Evolutionary conservation across 2,329 filamentous ascomycete species (phyloP), one percentile per base, ranked within the genome.

Genomic region (Neofusicoccum kwambonambiense): DNA sequence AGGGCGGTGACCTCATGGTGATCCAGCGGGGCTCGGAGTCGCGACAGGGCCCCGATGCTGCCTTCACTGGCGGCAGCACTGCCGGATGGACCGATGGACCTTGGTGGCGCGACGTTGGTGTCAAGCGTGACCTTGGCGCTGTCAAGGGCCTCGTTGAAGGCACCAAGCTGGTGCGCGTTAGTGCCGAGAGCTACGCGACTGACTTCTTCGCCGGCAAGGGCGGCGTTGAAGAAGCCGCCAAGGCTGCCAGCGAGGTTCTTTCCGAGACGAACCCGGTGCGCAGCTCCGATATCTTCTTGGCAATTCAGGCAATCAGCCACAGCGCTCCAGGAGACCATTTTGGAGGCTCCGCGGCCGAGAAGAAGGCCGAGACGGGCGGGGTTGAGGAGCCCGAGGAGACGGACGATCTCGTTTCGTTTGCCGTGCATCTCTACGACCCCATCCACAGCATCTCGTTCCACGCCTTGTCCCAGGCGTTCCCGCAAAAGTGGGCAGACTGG

Each of bases 1-100:
- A 99, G 79, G 95, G 95, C 69, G 95, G 95, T 64, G 95, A 98
- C 73, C 84, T 99, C 17, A 85, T 98, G 62, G 95, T 99, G 64
- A 88, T 98, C 67, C 95, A 99, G 79, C 91, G 93, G 42, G 95
- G 95, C 19, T 90, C 92, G 67, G 95, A 98, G 78, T 91, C 89
- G 56, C 88, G 88, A 51, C 86, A 89, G 49, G 84, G 85, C 47
- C 87, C 87, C 1, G 83, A 90, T 54, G 83, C 82, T 65, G 84
- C 84, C 44, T 85, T 84, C 71, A 79, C 79, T 45, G 77, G 84
- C 31, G 63, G 63, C 13, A 61, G 54, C 39, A 79, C 80, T 34
- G 83, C 85, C 42, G 90, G 90, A 67, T 99, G 95, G 93, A 90
- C 88, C 54, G 94, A 98, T 72, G 95, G 95, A 0, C 95, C 95